Conservation (phyloP, 176 grass and related monocot species). For the Bromus sterilis region DNA sequence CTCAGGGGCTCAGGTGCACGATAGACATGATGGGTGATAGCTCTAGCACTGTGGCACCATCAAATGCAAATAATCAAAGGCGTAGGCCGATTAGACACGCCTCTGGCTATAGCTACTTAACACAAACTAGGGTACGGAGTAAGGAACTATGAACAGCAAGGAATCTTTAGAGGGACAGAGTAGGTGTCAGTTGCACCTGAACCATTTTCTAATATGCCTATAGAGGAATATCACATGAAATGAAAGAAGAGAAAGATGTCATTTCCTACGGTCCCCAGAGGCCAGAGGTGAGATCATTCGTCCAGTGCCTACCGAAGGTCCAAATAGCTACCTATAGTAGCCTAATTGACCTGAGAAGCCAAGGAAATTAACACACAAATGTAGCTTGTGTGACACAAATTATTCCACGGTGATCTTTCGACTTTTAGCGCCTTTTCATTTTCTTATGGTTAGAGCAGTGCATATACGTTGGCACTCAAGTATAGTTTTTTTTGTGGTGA, state of each 20-base stretch:
- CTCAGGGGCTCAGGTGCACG: neutral
- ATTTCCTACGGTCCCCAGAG: neutral
- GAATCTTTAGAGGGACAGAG: neutral
- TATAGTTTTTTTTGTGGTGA: too few relatives aligned
- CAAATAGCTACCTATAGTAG: neutral
- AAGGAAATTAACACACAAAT: neutral
- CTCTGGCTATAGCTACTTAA: neutral
- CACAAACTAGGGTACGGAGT: neutral
- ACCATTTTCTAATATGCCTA: neutral
- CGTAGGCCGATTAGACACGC: neutral
- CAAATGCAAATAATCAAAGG: neutral
- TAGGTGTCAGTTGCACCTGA: neutral
- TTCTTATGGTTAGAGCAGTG: neutral
- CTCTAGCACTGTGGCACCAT: constrained; percentile 11
- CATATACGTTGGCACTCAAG: too few relatives aligned
- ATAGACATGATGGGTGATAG: constrained; percentile 14
- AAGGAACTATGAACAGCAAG: neutral
- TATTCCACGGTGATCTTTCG: neutral
- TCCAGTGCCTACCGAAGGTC: neutral
- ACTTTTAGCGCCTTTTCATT: neutral
- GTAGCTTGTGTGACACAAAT: neutral
- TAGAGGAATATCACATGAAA: neutral
- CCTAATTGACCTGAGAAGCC: neutral
- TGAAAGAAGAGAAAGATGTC: neutral
- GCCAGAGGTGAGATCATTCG: neutral